Evolutionary conservation across 1,139 yeast genomes (phyloP), one percentile per base, ranked within the genome.

Genomic region (Yamadazyma dendronema): DNA sequence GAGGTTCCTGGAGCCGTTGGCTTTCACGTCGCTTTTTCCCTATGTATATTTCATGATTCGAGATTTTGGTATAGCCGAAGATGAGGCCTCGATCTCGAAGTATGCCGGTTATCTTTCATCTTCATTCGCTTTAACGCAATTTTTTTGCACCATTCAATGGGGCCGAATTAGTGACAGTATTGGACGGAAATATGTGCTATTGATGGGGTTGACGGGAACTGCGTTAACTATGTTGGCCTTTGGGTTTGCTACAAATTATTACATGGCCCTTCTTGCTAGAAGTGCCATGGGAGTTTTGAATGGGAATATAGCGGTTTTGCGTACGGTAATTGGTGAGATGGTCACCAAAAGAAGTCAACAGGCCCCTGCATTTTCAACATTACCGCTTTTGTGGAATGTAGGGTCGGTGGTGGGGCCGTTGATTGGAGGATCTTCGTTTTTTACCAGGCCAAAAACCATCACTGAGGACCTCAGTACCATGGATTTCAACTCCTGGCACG

Each of bases 21-120:
- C 84, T 2, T 79, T 79, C 59, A 77, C 84, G 2, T 78, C 84
- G 3, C 53, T 78, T 24, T 79, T 80, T 54, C 85, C 86, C 3
- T 81, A 80, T 51, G 70, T 80, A 17, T 80, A 75, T 53, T 80
- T 77, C 55, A 77, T 80, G 81, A 78, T 81, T 24, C 59, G 77
- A 49, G 79, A 76, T 43, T 78, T 79, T 47, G 70, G 74, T 4
- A 62, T 77, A 21, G 72, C 78, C 2, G 65, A 69, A 23, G 69
- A 70, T 15, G 75, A 77, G 40, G 69, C 74, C 9, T 74, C 75
- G 23, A 72, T 79, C 26, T 69, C 82, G 2, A 64, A 67, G 36
- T 80, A 77, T 52, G 75, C 82, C 4, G 84, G 84, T 4, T 78
- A 78, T 46, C 56, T 79, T 29, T 74, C 81, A 0, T 74, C 83